Percentiles rank a stretch among this genome's conserved stretches.
phyloP scores from a whole-genome alignment of 495 filamentous ascomycete species.

The Daldinia concentrica region DNA sequence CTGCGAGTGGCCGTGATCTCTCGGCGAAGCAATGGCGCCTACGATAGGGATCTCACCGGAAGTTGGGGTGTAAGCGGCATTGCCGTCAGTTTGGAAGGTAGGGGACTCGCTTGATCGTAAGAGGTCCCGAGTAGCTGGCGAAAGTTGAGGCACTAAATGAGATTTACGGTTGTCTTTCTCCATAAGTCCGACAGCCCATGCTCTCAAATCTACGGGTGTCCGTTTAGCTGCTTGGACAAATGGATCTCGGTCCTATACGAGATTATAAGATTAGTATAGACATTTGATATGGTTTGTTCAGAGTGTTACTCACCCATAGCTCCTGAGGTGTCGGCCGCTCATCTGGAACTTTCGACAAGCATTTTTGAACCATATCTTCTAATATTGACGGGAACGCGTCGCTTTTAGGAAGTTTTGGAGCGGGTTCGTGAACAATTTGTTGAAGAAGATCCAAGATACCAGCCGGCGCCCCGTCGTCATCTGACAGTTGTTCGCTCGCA shows the following conservation, averaged over 20 bases:
- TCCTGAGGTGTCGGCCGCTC: conserved; percentile 91
- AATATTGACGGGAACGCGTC: conserved; percentile 95
- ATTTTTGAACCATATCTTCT: conserved; percentile 97
- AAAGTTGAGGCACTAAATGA: conserved; percentile 77
- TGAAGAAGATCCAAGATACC: conserved; percentile 96
- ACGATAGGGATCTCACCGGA: conserved; percentile 75
- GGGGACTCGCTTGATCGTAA: conserved; percentile 64
- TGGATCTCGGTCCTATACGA: conserved; percentile 78
- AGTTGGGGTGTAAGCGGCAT: conserved; percentile 62
- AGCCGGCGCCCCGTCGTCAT: conserved; percentile 79
- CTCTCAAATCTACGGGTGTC: conserved; percentile 87
- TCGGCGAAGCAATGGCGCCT: conserved; percentile 57
- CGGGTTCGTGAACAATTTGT: conserved; percentile 96
- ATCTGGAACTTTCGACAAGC: conserved; percentile 86
- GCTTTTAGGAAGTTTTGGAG: conserved; percentile 91
- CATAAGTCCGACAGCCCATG: conserved; percentile 92
- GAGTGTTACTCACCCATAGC: conserved; percentile 66
- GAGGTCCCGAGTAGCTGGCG: conserved; percentile 65
- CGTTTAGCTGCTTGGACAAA: conserved; percentile 96
- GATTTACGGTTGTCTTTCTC: conserved; percentile 91
- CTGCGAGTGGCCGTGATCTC: conserved; percentile 52
- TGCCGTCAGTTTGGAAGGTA: conserved; percentile 47
- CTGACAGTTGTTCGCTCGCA: conserved; percentile 70
- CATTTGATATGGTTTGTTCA: neutral
- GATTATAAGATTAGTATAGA: conserved; percentile 43